Base-by-base conservation (phyloP, 208 protist genomes). In the Wallacemonas collosoma region DNA sequence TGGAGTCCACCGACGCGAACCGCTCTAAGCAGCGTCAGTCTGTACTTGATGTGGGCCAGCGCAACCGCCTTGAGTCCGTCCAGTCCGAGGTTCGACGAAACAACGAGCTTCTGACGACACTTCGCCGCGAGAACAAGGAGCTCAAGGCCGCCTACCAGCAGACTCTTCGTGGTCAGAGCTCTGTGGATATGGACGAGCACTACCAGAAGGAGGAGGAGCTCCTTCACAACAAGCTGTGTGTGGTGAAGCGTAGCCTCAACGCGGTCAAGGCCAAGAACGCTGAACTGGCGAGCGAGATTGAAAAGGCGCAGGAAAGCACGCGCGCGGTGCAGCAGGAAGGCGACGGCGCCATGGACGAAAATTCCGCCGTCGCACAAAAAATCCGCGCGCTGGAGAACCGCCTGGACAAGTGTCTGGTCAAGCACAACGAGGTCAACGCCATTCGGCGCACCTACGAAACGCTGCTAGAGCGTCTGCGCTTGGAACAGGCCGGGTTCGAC, bases 341-440 rank as follows among this genome's bases (percentile, higher is more conserved):
- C 51, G 75, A 84, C 65, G 68, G 76, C 15, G 75, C 75, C 1
- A 72, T 95, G 43, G 83, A 94, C 56, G 86, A 94, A 53, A 84
- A 82, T 69, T 91, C 81, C 38, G 72, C 93, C n/a, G 50, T 97
- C n/a, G 88, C 89, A 4, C 86, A 95, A 64, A 94, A 97, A 55
- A 98, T 99, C 36, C 88, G 96, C 41, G 87, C 83, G 3, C 86
- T 99, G 5, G 97, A 99, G 78, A 98, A 98, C 74, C 80, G 95
- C 8, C 88, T 99, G 0, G 98, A 99, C 79, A 99, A 98, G 86
- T 97, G 95, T 38, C 93, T 98, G 38, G 97, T 99, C 64, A 99
- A 98, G 85, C 96, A 97, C 90, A 98, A 98, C 76, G 98, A 99
- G 72, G 94, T 98, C 8, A 89, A 92, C 73, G 87, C 88, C 51